A percentile compares a stretch with the other conserved stretches of the same genome.
phyloP scores from a whole-genome alignment of 2,329 filamentous ascomycete species.

The Venturia oleaginea region DNA sequence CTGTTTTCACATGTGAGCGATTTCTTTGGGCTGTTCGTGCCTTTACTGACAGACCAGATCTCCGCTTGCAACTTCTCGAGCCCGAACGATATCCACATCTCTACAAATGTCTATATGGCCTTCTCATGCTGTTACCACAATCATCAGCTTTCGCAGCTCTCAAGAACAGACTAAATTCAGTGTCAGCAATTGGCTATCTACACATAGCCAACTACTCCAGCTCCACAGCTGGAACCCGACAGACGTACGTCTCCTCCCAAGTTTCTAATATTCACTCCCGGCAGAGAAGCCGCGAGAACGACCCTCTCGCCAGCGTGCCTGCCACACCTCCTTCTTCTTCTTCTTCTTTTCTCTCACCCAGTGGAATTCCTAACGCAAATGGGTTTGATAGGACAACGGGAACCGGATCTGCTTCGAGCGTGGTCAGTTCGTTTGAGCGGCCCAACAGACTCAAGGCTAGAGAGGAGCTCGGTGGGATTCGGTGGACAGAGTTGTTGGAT shows the following conservation, averaged over 20 bases:
- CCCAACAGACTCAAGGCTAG: constrained; percentile 70
- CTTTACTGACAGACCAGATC: constrained; percentile 47
- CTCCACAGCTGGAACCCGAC: not conserved
- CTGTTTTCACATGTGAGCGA: constrained; percentile 84
- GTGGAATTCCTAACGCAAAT: constrained; percentile 1
- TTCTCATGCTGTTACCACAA: constrained; percentile 96
- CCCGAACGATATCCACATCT: constrained; percentile 91
- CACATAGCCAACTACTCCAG: constrained; percentile 55
- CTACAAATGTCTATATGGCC: constrained; percentile 94
- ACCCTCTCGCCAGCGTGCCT: constrained; percentile 21
- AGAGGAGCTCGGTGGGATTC: constrained; percentile 66
- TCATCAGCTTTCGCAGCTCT: constrained; percentile 93
- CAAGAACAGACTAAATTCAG: constrained; percentile 93
- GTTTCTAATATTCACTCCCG: constrained; percentile 27
- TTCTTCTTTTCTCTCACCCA: constrained; percentile 16
- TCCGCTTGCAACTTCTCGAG: constrained; percentile 88
- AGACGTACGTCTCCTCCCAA: constrained; percentile 49
- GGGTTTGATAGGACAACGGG: constrained; percentile 28
- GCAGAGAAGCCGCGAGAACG: constrained; percentile 33
- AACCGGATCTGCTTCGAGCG: constrained; percentile 27
- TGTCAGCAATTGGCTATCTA: constrained; percentile 91
- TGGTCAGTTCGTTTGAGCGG: constrained; percentile 38
- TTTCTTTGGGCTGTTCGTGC: not conserved
- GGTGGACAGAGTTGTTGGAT: constrained; percentile 86
- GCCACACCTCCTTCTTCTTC: constrained; percentile 8